These are phyloP conservation scores for Thielaviopsis musarum DNA, from an alignment of 2,329 filamentous ascomycete species.

Conservation along the genomic window DNA sequence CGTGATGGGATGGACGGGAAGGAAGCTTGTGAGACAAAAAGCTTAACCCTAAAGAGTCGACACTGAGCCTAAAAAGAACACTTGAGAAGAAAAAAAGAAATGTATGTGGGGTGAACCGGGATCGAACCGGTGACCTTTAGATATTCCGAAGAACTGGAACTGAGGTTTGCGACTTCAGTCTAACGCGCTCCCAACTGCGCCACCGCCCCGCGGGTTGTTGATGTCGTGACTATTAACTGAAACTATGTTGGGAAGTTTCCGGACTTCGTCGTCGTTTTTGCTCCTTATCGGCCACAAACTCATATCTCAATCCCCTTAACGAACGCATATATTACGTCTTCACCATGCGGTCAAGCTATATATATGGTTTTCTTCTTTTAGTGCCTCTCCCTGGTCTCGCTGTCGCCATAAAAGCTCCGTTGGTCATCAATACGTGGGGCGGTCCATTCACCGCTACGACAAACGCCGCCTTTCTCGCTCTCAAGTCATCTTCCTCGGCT, in stretches of 20 bases:
- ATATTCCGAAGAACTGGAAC: constrained; percentile 4
- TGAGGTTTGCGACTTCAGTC: constrained; percentile 12
- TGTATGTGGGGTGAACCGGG: constrained; percentile 9
- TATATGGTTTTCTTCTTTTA: not conserved
- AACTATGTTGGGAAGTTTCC: not conserved
- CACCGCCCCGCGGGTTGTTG: constrained; percentile 2
- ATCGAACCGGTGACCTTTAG: constrained; percentile 13
- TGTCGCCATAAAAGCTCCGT: constrained; percentile 19
- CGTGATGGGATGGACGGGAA: not conserved
- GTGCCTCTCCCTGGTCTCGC: not conserved
- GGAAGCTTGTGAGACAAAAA: not conserved
- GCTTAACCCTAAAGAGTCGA: not conserved
- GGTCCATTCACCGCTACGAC: constrained; percentile 35
- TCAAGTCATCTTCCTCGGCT: constrained; percentile 22
- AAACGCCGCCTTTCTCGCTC: constrained; percentile 29
- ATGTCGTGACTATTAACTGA: not conserved
- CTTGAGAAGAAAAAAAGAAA: not conserved
- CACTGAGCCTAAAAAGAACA: not conserved
- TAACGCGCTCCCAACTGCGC: constrained; percentile 13
- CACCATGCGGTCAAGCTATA: not conserved
- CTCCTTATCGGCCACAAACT: not conserved
- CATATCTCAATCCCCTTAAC: not conserved
- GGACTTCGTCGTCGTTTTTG: not conserved
- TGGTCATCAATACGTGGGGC: constrained; percentile 39
- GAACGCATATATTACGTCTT: not conserved